Base-by-base conservation (phyloP, 192 early-diverging fungal genomes). In the Backusella mclennaniae region DNA sequence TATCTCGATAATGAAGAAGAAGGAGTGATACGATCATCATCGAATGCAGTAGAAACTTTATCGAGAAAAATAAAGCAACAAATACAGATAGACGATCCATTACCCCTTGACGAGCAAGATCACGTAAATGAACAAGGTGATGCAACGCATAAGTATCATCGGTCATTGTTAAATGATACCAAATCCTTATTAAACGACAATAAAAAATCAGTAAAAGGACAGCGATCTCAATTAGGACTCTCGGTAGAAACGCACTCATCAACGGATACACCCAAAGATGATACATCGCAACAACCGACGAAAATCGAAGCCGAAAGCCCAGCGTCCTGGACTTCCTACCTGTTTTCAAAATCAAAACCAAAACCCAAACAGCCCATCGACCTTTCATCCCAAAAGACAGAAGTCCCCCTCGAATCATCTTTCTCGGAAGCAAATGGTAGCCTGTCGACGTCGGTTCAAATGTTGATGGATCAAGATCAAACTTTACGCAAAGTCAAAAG, bases 61-160 rank as follows among this genome's bases (percentile, higher is more conserved):
- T 63, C 56, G 11, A 63, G 56, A 63, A 63, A 63, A 63, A 63
- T 63, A 3, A 63, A 63, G 56, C 23, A 63, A 29, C 56, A 63
- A 14, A 63, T 4, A 29, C 26, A 12, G 29, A 63, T 63, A 63
- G 21, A 63, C 56, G 56, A 63, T 63, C 56, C 53, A 56, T 63
- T 29, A 11, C 53, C 21, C 21, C n/a, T 63, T 63, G 26, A 63
- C 26, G 56, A 63, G 56, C 23, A 63, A 26, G 56, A 63, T 63
- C 21, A 29, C 26, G 56, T 63, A 63, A 63, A 29, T 29, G 56
- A 63, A 29, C 56, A 63, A 11, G 56, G 56, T 23, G 56, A 0
- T 29, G 56, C 12, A 29, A 63, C 56, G 11, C 56, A 63, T 8
- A 63, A 0, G 9, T 11, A 63, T 23, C 56, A 63, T 63, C 56